These are phyloP conservation scores for Pleurotus tuoliensis DNA, from an alignment of 768 basidiomycete species.

Conservation along the genomic window DNA sequence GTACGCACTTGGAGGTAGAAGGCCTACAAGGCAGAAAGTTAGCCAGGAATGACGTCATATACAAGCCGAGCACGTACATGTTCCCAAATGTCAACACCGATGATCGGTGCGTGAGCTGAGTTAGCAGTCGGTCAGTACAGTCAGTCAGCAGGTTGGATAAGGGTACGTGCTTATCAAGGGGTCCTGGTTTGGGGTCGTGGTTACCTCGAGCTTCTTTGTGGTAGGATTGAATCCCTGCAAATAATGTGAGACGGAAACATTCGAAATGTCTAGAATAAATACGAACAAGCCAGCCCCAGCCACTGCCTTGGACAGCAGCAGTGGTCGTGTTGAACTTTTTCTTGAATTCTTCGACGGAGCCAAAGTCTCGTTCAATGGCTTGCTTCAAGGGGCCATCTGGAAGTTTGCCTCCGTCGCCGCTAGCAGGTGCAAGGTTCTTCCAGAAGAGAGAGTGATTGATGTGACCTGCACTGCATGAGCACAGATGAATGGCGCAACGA, in stretches of 20 bases:
- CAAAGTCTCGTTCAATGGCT: constrained; percentile 79
- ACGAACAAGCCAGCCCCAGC: constrained; percentile 96
- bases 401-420: constrained; percentile 61
- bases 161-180: constrained; percentile 51
- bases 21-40: constrained; percentile 37
- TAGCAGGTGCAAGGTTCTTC: constrained; percentile 87
- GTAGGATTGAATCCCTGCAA: constrained; percentile 63
- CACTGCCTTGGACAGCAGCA: constrained; percentile 92
- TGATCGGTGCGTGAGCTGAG: constrained; percentile 79
- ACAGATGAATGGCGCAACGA: not conserved
- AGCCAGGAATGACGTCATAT: constrained; percentile 9
- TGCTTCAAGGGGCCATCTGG: constrained; percentile 65
- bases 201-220: constrained; percentile 78
- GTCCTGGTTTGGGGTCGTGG: constrained; percentile 96
- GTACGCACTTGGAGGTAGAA: constrained; percentile 58
- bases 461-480: constrained; percentile 50
- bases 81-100: constrained; percentile 98
- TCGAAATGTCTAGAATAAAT: not conserved
- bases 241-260: constrained; percentile 1
- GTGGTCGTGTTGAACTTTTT: constrained; percentile 83
- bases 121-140: not conserved
- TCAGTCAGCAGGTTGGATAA: too few relatives aligned
- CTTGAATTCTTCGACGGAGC: constrained; percentile 84
- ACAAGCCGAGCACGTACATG: constrained; percentile 50
- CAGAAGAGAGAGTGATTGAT: constrained; percentile 98